phyloP scores from a whole-genome alignment of 495 filamentous ascomycete genomes.

The Cladorrhinum samala region DNA sequence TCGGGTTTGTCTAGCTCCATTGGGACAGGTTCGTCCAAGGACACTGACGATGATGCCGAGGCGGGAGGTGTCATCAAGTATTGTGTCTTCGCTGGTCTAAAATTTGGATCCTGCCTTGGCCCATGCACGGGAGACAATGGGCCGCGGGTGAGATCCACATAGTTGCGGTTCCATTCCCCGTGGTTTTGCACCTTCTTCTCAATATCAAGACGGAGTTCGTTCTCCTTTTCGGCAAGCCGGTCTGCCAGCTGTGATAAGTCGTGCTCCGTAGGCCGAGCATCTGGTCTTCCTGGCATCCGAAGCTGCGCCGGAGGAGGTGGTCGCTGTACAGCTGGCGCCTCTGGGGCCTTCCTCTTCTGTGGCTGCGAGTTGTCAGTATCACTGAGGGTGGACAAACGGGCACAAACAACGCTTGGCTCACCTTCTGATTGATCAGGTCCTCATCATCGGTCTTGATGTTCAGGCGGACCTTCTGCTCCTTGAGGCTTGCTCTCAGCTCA shows the following conservation, averaged over 20 bases:
- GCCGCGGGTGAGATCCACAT: constrained; percentile 74
- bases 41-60: constrained; percentile 64
- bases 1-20: constrained; percentile 34
- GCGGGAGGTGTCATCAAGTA: constrained; percentile 84
- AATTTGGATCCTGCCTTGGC: constrained; percentile 50
- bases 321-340: constrained; percentile 50
- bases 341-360: constrained; percentile 63
- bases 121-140: constrained; percentile 71
- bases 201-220: constrained; percentile 68
- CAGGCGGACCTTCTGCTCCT: constrained; percentile 80
- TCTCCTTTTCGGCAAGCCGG: constrained; percentile 73
- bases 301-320: constrained; percentile 46
- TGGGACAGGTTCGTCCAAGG: constrained; percentile 39
- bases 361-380: constrained; percentile 43
- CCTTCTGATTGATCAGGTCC: constrained; percentile 90
- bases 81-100: constrained; percentile 71
- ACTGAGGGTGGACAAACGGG: constrained; percentile 9
- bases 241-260: constrained; percentile 75
- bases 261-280: constrained; percentile 61
- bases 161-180: constrained; percentile 77
- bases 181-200: constrained; percentile 76
- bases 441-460: constrained; percentile 91
- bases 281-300: constrained; percentile 62
- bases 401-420: constrained; percentile 34
- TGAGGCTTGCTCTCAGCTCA: constrained; percentile 68